Evolutionary conservation across 192 early-diverging fungal genomes (phyloP).

Genomic region (Funneliformis mosseae): DNA sequence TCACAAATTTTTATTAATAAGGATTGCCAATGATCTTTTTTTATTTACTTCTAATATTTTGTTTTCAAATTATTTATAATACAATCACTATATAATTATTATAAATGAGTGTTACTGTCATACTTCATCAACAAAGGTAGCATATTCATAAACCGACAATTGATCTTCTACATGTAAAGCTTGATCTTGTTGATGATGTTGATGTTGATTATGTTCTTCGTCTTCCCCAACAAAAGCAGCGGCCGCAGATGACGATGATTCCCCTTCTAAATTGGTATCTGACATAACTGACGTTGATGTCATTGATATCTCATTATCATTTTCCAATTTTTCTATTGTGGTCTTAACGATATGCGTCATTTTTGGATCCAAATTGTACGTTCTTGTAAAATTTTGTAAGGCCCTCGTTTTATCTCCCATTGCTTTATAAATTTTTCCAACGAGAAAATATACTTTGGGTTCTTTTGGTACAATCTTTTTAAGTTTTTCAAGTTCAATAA

Average conservation of each 20-base stretch:
- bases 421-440: conserved; percentile 59
- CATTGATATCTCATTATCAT: conserved; percentile 14
- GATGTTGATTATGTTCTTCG: neutral
- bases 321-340: conserved; percentile 48
- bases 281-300: conserved; percentile 7
- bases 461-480: conserved; percentile 52
- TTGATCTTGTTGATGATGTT: neutral
- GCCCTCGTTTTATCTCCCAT: conserved; percentile 57
- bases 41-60: neutral
- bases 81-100: neutral
- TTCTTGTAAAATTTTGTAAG: conserved; percentile 60
- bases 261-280: neutral
- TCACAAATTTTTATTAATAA: too few species aligned
- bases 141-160: neutral
- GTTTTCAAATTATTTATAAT: neutral
- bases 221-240: neutral
- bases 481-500: conserved; percentile 63
- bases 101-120: neutral
- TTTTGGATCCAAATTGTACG: conserved; percentile 62
- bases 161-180: neutral
- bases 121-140: neutral
- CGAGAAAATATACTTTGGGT: conserved; percentile 62
- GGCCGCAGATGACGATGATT: neutral
- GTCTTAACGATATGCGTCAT: conserved; percentile 47
- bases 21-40: too few species aligned